Evolutionary conservation across 2,329 filamentous ascomycete species (phyloP), one percentile per base, ranked within the genome.

Genomic region (Fusarium solani-melongenae): DNA sequence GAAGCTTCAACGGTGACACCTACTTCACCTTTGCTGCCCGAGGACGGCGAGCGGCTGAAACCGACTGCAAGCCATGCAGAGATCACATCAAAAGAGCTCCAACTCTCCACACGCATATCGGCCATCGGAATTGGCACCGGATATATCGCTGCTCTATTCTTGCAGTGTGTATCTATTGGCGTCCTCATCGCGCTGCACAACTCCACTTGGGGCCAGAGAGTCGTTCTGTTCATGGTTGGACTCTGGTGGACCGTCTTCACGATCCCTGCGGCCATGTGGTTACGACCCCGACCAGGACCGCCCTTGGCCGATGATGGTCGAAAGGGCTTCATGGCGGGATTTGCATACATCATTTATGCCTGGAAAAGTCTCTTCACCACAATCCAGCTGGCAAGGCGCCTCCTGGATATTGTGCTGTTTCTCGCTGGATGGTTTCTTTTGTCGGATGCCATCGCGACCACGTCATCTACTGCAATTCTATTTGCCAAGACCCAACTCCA

Each of bases 161-260:
- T 98, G 12, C 96, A 98, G 81, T 92, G 94, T 69, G 80, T 94
- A 3, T 92, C 92, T 60, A 96, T 98, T 69, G 83, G 93, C 57
- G 89, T 98, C 44, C 88, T 98, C 4, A 87, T 95, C 41, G 83
- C 86, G 3, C 90, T 94, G 80, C 88, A 90, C 39, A 95, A 94
- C 69, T 93, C 93, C 5, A 95, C 93, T 0, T 95, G 95, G 86
- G 94, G 94, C 0, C 91, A 98, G 53, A 92, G 95, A 5, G 87
- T 98, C 5, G 96, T 96, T 0, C 88, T 99, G 11, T 95, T 97
- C 81, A 84, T 95, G 66, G 92, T 98, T 62, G 96, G 96, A 36
- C 82, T 91, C 31, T 99, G 96, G 96, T 99, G 96, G 96, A 91
- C 95, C 51, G 67, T 93, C 36, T 98, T 99, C 81, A 97, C 94